A percentile compares a stretch with the other conserved stretches of the same genome.
phyloP scores from a whole-genome alignment of 106 monocot species.

The Apostasia shenzhenica region DNA sequence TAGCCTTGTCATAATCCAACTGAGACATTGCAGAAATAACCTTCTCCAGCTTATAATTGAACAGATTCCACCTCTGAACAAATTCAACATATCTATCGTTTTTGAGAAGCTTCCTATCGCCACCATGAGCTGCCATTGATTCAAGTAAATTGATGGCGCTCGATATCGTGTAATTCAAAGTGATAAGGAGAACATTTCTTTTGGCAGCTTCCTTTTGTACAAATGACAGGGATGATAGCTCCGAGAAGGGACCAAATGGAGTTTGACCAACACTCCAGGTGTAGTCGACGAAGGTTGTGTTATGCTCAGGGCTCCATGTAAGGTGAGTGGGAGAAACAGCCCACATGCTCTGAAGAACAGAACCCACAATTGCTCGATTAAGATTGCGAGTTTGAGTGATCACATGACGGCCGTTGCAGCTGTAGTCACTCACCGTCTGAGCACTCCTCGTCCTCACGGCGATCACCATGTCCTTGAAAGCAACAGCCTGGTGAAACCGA shows the following conservation, averaged over 20 bases:
- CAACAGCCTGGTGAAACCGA: slow-evolving; percentile 82
- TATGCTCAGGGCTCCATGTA: slow-evolving; percentile 79
- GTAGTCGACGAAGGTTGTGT: slow-evolving; percentile 68
- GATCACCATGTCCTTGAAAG: slow-evolving; percentile 89
- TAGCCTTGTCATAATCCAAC: slow-evolving; percentile 78
- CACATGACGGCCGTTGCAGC: slow-evolving; percentile 87
- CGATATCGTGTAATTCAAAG: slow-evolving; percentile 65
- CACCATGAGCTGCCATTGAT: slow-evolving; percentile 71
- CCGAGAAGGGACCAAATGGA: slow-evolving; percentile 90
- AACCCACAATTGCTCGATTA: slow-evolving; percentile 76
- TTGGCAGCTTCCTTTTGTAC: slow-evolving; percentile 82
- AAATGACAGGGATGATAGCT: slow-evolving; percentile 69
- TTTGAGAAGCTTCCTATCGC: slow-evolving; percentile 63
- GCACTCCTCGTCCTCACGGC: slow-evolving; percentile 76
- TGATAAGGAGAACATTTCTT: slow-evolving; percentile 74
- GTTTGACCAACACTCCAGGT: slow-evolving; percentile 96
- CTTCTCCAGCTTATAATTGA: slow-evolving; percentile 83
- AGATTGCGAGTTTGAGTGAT: slow-evolving; percentile 73
- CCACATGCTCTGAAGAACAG: slow-evolving; percentile 91
- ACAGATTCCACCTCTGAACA: slow-evolving; percentile 87
- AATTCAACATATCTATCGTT: slow-evolving; percentile 54
- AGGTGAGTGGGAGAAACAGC: slow-evolving; percentile 82
- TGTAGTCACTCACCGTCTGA: slow-evolving; percentile 88
- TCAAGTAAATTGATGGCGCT: slow-evolving; percentile 63
- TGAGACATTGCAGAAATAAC: slow-evolving; percentile 68